A percentile compares a stretch with the other conserved stretches of the same genome.
Evolutionary conservation across 2,329 filamentous ascomycete genomes (phyloP).

Genomic region (Epichloe baconii): DNA sequence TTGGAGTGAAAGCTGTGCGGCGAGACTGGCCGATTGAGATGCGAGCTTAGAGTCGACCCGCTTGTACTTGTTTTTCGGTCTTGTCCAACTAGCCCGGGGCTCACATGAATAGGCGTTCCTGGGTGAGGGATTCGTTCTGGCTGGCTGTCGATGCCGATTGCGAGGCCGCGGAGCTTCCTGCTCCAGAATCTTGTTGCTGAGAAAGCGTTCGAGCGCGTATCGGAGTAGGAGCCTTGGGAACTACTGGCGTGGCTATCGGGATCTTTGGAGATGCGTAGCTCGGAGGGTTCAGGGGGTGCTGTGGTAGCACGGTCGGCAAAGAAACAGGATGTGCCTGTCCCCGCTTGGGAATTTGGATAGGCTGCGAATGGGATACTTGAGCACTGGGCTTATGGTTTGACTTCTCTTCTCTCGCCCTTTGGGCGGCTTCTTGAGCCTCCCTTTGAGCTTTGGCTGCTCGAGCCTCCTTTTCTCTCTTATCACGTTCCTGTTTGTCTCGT

Average conservation of each 20-base stretch:
- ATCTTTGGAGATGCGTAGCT: slow-evolving; percentile 67
- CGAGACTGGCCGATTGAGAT: slow-evolving; percentile 36
- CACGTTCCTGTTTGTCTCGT: slow-evolving; percentile 47
- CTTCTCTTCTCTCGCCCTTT: slow-evolving; percentile 58
- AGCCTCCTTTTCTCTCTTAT: slow-evolving; percentile 48
- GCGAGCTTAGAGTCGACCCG: slow-evolving; percentile 15
- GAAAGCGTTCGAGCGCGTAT: slow-evolving; percentile 64
- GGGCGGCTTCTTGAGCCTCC: slow-evolving; percentile 37
- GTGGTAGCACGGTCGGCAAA: slow-evolving; percentile 39
- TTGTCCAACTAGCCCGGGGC: slow-evolving; percentile 49
- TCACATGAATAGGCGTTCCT: slow-evolving; percentile 50
- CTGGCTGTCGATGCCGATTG: slow-evolving; percentile 43
- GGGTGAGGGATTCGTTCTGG: slow-evolving; percentile 48
- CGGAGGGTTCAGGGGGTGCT: slow-evolving; percentile 42
- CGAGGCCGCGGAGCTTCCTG: slow-evolving; percentile 56
- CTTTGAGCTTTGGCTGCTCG: slow-evolving; percentile 43
- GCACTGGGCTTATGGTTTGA: slow-evolving; percentile 22
- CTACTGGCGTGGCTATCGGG: slow-evolving; percentile 61
- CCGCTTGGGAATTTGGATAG: slow-evolving; percentile 10
- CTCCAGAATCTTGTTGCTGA: slow-evolving; percentile 65
- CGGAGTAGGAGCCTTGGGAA: slow-evolving; percentile 73
- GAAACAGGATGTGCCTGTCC: slow-evolving; percentile 24
- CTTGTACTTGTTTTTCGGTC: slow-evolving; percentile 49
- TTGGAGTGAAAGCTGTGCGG: slow-evolving; percentile 32
- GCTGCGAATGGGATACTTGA: slow-evolving; percentile 18